Evolutionary conservation across 805 yeast genomes (phyloP), one percentile per base, ranked within the genome.

Genomic region (Grigorovia jiainica): DNA sequence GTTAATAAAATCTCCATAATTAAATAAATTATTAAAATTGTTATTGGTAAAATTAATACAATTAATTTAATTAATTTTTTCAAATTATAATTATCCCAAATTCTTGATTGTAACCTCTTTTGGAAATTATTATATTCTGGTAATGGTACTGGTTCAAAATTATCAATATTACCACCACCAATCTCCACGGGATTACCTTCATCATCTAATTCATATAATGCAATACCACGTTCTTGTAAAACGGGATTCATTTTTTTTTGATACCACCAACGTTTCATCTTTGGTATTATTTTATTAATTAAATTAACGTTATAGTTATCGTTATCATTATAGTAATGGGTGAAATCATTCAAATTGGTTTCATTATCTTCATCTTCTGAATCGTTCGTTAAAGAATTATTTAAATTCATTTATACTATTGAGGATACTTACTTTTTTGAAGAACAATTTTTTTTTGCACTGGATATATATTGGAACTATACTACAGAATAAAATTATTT

Each of bases 191-290:
- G 40, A 25, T 44, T 41, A 1, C 55, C 55, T 24, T 47, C 39
- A 2, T 38, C 24, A 38, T 53, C 49, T 30, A 54, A 30, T 15
- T 54, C 54, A 27, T 54, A 54, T 24, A 54, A 38, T 6, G 55
- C 57, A 3, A 54, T 50, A 15, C 57, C 56, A 8, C 41, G 13
- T 29, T 20, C 45, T 36, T n/a, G 37, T 38, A 38, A 32, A 21
- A 18, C 6, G n/a, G 31, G n/a, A 13, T 27, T 13, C 3, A 31
- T 31, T 7, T 19, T 15, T 4, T 31, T 17, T 15, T 31, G 18
- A 11, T 17, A 31, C 34, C 20, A 31, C 34, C 20, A 31, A 11
- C 16, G 16, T 8, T 11, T 31, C 13, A 31, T 3, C 16, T 31
- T 31, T 16, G 15, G 20, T 16, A 31, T 16, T 31, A 31, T 24